Evolutionary conservation across 2,329 filamentous ascomycete species (phyloP), one percentile per base, ranked within the genome.

Genomic region (Amauroascus niger): DNA sequence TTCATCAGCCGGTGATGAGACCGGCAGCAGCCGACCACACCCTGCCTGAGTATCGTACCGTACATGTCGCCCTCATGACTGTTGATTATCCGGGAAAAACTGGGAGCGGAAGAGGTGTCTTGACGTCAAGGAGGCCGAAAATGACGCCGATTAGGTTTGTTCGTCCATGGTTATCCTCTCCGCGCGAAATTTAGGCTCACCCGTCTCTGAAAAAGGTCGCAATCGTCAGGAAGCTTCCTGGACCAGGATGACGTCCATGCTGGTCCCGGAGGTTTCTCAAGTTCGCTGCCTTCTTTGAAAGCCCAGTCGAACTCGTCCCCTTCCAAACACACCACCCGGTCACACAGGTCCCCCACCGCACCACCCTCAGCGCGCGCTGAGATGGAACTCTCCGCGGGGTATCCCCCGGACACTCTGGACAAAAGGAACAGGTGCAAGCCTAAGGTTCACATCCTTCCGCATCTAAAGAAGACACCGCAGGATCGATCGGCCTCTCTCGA

Each of bases 371-470:
- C 40, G 9, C 30, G 13, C 22, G 28, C 44, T 37, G 50, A 51
- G 13, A 54, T 49, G 35, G 32, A 26, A 3, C 43, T 39, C 18
- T 7, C 33, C 20, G 20, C 20, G 6, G 44, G 43, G n/a, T 57
- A 52, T 44, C 30, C 20, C 47, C 6, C 49, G 22, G 44, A 43
- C 3, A 13, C n/a, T 3, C 24, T 54, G 4, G 49, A 53, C 1
- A 57, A 57, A 39, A 43, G 37, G 39, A 50, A 32, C 16, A 54
- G 26, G 30, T 28, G 30, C 16, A 58, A 53, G 30, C 55, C 63
- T 22, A 68, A 68, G 47, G 60, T 62, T 3, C 78, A 77, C 63
- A 74, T 79, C 64, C 80, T 80, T 63, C 77, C 79, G 2, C 75
- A 79, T 55, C 67, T 79, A 50, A 74, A 76, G 49, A 80, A 78